Evolutionary conservation across 169 alveolate genomes (phyloP), one percentile per base, ranked within the genome.

Genomic region (Cryptosporidium meleagridis): DNA sequence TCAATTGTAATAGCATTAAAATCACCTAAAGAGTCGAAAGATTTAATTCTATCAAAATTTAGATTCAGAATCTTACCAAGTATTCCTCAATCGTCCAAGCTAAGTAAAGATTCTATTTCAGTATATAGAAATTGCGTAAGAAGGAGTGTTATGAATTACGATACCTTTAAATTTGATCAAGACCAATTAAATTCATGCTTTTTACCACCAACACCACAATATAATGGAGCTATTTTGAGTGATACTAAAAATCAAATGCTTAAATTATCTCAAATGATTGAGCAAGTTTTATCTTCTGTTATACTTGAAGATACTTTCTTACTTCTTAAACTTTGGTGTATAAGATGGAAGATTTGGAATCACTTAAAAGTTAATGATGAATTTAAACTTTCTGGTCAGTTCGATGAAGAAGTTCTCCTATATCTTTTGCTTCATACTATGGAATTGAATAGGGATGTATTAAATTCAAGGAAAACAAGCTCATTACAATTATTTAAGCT

Each of bases 121-220:
- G 14, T 21, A 26, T 21, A 44, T 48, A 62, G 68, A 7, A 80
- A 80, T 18, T 48, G 48, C 29, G 80, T 80, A 5, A 72, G 85
- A 72, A 72, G 29, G n/a, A 45, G 70, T 33, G 14, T 45, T 26
- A 18, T 53, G 23, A 51, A 48, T 72, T 29, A 33, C 29, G 85
- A 72, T 72, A 55, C 35, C 67, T 55, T 55, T 21, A 23, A n/a
- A 9, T 55, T 23, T 55, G 37, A 16, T 41, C 70, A 39, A 33
- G 26, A 53, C 26, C 26, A 70, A 29, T n/a, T 73, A 41, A 80
- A 65, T 80, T 29, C 75, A 3, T 23, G 68, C 1, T 33, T 80
- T 18, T 29, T 80, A 39, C 89, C 89, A 62, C 89, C 89, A 62
- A 80, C 89, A 12, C 80, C 89, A 44, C 89, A 80, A 26, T 80